Evolutionary conservation across 1,284 basidiomycete species (phyloP), one percentile per base, ranked within the genome.

Genomic region (Sphagnurus paluster): DNA sequence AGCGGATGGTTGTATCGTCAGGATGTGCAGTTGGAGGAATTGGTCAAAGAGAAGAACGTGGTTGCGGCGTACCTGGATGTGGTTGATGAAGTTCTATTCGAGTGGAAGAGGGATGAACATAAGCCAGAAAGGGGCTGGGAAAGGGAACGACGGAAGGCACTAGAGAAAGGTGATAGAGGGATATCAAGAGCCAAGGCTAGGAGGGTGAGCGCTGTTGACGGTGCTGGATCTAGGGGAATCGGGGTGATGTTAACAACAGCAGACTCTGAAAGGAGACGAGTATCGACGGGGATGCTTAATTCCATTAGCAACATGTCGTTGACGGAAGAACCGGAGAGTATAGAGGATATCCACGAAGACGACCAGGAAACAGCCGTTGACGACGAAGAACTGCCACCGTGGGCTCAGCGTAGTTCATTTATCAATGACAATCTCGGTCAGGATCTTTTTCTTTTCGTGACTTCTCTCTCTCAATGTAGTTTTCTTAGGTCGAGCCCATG

Each of bases 1-100:
- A 81, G 81, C 14, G 90, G 90, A 3, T 91, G 87, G 84, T 61
- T 92, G 35, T 94, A 94, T 59, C 74, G 67, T 43, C 79, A 80
- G 53, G 84, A 88, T 53, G 58, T 91, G 40, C 69, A 57, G 28
- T 66, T 86, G 13, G 65, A 64, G 13, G 74, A 82, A 24, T 64
- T 93, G 37, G 59, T 38, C 42, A 75, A 74, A 56, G 88, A 92
- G 61, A 67, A 75, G 46, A 64, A 65, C 1, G 70, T 77, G 1
- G 77, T 93, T 2, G 61, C 63, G 36, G 60, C 66, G 36, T 93
- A 90, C 60, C 61, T 91, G 45, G 80, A 87, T 56, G 71, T 80
- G 2, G 89, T 91, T 2, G 87, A 91, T 54, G 76, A 80, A 32
- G 79, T 84, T 1, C 60, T 93, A 8, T 90, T 91, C 53, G 76